Percentiles rank a stretch among this genome's conserved stretches.
Evolutionary conservation across 176 grass and related monocot genomes (phyloP).

Genomic region (Oryza brachyantha): DNA sequence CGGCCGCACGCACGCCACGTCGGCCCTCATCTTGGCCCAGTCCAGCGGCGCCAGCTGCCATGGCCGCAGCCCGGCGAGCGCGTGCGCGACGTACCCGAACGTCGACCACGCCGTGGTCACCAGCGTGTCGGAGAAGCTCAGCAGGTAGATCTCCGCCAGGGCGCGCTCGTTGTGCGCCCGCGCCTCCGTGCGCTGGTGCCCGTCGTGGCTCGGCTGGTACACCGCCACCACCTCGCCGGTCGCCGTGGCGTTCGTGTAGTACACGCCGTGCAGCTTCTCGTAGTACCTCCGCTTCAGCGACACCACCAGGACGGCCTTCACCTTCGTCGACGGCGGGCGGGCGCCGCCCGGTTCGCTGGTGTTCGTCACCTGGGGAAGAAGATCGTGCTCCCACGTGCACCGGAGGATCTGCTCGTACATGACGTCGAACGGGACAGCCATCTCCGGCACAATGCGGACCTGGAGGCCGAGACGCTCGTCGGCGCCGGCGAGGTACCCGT

Average conservation of each 20-base stretch:
- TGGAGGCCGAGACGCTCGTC: slow-evolving; percentile 63
- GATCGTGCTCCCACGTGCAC: slow-evolving; percentile 42
- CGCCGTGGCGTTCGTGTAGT: slow-evolving; percentile 51
- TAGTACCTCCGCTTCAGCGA: slow-evolving; percentile 59
- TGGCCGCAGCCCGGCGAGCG: slow-evolving; percentile 50
- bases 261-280: slow-evolving; percentile 56
- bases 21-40: background rate
- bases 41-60: slow-evolving; percentile 31
- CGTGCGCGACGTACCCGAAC: slow-evolving; percentile 73
- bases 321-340: slow-evolving; percentile 7
- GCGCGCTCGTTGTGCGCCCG: slow-evolving; percentile 61
- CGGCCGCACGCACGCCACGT: slow-evolving; percentile 41
- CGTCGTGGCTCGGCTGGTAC: slow-evolving; percentile 67
- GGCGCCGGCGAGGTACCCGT: slow-evolving; percentile 62
- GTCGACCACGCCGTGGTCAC: slow-evolving; percentile 60
- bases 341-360: background rate
- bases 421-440: slow-evolving; percentile 23
- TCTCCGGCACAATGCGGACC: slow-evolving; percentile 30
- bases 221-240: slow-evolving; percentile 57
- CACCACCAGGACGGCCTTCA: slow-evolving; percentile 50
- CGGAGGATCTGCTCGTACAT: slow-evolving; percentile 48
- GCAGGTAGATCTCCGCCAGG: slow-evolving; percentile 66
- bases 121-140: slow-evolving; percentile 49
- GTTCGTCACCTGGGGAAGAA: slow-evolving; percentile 40
- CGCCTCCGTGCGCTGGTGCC: slow-evolving; percentile 36